Evolutionary conservation across 768 basidiomycete species (phyloP), one percentile per base, ranked within the genome.

Genomic region (Gloeostereum incarnatum): DNA sequence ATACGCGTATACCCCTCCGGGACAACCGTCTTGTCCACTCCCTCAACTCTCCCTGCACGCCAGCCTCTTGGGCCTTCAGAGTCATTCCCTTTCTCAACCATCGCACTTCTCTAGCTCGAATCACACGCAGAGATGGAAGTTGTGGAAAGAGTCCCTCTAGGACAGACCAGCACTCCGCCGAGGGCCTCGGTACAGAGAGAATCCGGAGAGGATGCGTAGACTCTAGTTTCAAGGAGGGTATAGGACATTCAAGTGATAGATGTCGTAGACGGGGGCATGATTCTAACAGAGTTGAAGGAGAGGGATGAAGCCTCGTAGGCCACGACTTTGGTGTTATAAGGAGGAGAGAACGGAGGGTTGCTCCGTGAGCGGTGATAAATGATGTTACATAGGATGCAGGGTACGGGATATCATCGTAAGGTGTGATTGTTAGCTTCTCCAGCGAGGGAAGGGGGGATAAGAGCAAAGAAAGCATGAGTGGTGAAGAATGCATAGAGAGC

Each of bases 1-100:
- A 60, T 20, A 90, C 57, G 16, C 68, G 65, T 33, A 90, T 69
- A 1, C 72, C 64, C 48, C 71, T 63, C 39, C 75, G 63, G 8
- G 60, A 61, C 22, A 90, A 62, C 37, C 79, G 69, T 33, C 71
- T 66, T 43, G 67, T 68, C 87, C 87, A 90, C 40, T 77, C 71
- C 45, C 66, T 62, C 75, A 90, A 79, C 53, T 86, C 81, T 30
- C 85, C 87, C 57, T 88, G 86, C 10, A 86, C 71, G 6, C 87
- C 87, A 5, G 86, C 72, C 45, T 71, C 75, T 45, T 73, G 76
- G 18, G 87, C 87, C 42, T 69, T 65, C 1, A 58, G 59, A 6
- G 69, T 75, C 55, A 88, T 69, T 0, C 83, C 86, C 36, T 67
- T 69, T 38, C 78, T 61, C 24, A 89, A 56, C 84, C 86, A 89